Evolutionary conservation across 768 basidiomycete genomes (phyloP), one percentile per base, ranked within the genome.

Genomic region (Rubroboletus satanas): DNA sequence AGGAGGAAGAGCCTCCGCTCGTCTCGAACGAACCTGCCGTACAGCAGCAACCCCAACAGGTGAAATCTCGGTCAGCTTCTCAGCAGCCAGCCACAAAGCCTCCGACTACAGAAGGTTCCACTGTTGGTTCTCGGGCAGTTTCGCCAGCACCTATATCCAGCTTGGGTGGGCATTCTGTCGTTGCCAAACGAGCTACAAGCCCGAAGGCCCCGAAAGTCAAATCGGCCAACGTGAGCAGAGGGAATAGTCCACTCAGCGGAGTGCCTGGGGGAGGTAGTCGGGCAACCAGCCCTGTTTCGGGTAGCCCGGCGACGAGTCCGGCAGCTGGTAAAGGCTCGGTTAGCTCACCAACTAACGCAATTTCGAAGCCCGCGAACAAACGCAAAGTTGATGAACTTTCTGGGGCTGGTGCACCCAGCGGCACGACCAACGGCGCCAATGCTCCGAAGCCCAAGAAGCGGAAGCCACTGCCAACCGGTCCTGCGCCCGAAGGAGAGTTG

Each of bases 181-280:
- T 94, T 15, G 91, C 91, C 2, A 88, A 87, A 71, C 83, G 91
- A 17, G 91, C 91, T 4, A 92, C 90, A 1, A 91, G 89, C 57
- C 91, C 90, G 5, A 90, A 88, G 62, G 75, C 71, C 10, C 81
- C 82, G 4, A 89, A 87, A 66, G 73, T 74, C 9, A 86, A 82
- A 61, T 58, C 78, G 11, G 66, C 70, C 43, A 71, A 58, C 42
- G 66, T 58, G 26, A 84, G 80, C 64, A 76, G 85, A 55, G 83
- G 79, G 15, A 78, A 75, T 49, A 87, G 84, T 64, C 86, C 87
- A 10, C 73, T 86, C 7, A 62, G 62, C 36, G 70, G 65, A 2
- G 68, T 55, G 23, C 70, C 66, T n/a, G 66, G 67, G 15, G 63
- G 64, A 29, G 77, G 75, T 17, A 83, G 83, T 57, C 80, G 79